These are phyloP conservation scores for Colletotrichum abscissum DNA, from an alignment of 2,329 filamentous ascomycete genomes.

Conservation along the genomic window DNA sequence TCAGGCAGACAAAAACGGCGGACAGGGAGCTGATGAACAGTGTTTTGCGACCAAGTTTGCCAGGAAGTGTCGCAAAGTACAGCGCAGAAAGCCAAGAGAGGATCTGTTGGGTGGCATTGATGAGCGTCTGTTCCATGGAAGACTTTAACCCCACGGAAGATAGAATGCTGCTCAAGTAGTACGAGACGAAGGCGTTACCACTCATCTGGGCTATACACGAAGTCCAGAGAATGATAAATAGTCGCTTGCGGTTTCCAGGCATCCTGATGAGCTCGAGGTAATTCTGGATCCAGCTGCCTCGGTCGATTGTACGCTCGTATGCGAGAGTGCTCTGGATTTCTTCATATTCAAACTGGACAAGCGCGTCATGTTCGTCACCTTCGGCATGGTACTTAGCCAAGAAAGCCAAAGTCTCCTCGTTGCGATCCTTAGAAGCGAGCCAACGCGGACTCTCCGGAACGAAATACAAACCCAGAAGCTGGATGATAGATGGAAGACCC, in stretches of 20 bases:
- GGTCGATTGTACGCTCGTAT: neutral
- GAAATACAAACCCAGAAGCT: constrained; percentile 38
- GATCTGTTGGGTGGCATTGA: constrained; percentile 46
- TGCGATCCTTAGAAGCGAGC: constrained; percentile 16
- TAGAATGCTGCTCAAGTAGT: constrained; percentile 51
- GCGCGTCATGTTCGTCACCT: constrained; percentile 44
- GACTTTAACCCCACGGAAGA: constrained; percentile 44
- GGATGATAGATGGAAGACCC: constrained; percentile 37
- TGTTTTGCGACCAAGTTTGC: constrained; percentile 43
- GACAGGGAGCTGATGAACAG: constrained; percentile 45
- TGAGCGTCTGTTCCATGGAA: constrained; percentile 48
- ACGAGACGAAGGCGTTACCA: constrained; percentile 49
- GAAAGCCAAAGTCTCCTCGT: constrained; percentile 32
- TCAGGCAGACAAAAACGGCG: constrained; percentile 49
- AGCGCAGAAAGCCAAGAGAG: constrained; percentile 28
- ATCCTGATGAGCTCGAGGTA: constrained; percentile 44
- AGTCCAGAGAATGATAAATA: constrained; percentile 39
- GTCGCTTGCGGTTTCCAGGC: constrained; percentile 42
- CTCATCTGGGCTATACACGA: constrained; percentile 43
- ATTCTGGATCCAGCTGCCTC: constrained; percentile 42
- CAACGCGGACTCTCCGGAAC: constrained; percentile 42
- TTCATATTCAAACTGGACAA: constrained; percentile 52
- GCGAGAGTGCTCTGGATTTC: constrained; percentile 49
- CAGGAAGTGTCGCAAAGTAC: constrained; percentile 39
- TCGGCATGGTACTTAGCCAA: constrained; percentile 42